A percentile compares a stretch with the other conserved stretches of the same genome.
Evolutionary conservation across 2,329 filamentous ascomycete species (phyloP).

Genomic region (Sarocladium oryzae): DNA sequence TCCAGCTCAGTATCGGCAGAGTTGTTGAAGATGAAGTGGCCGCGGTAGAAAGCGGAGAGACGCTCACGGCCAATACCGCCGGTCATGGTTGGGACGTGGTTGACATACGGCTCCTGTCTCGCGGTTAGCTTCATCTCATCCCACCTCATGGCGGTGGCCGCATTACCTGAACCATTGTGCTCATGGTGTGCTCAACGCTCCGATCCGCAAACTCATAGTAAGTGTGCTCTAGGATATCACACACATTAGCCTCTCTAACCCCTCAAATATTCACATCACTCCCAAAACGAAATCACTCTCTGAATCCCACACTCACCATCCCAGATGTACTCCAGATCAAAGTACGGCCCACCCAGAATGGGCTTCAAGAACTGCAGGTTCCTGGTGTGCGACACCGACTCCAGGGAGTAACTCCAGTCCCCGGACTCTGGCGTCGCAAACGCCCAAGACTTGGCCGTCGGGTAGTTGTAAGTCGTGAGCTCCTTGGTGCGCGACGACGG

Average conservation of each 20-base stretch:
- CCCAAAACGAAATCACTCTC: background rate
- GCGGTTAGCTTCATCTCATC: background rate
- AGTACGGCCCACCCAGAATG: conserved; percentile 53
- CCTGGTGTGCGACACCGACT: conserved; percentile 59
- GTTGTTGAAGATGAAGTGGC: conserved; percentile 72
- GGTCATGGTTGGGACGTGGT: conserved; percentile 64
- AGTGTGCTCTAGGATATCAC: conserved; percentile 50
- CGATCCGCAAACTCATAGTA: conserved; percentile 61
- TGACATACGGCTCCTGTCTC: conserved; percentile 67
- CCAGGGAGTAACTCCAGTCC: conserved; percentile 39
- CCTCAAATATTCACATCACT: too few relatives aligned
- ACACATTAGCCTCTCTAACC: background rate
- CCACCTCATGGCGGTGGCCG: background rate
- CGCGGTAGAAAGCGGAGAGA: conserved; percentile 61
- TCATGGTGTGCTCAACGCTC: conserved; percentile 66
- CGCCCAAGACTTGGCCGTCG: conserved; percentile 23
- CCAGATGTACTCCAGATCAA: conserved; percentile 70
- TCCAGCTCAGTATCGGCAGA: conserved; percentile 60
- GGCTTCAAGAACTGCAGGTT: conserved; percentile 50
- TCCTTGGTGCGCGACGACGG: background rate
- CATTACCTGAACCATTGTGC: conserved; percentile 60
- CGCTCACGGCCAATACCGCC: conserved; percentile 61
- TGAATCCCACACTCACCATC: conserved; percentile 30
- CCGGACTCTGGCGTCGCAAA: conserved; percentile 36
- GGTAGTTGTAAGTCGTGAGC: conserved; percentile 33